Percentiles rank a stretch among this genome's conserved stretches.
These are phyloP conservation scores for Rostrohypoxylon terebratum DNA, from an alignment of 495 filamentous ascomycete genomes.

Conservation along the genomic window DNA sequence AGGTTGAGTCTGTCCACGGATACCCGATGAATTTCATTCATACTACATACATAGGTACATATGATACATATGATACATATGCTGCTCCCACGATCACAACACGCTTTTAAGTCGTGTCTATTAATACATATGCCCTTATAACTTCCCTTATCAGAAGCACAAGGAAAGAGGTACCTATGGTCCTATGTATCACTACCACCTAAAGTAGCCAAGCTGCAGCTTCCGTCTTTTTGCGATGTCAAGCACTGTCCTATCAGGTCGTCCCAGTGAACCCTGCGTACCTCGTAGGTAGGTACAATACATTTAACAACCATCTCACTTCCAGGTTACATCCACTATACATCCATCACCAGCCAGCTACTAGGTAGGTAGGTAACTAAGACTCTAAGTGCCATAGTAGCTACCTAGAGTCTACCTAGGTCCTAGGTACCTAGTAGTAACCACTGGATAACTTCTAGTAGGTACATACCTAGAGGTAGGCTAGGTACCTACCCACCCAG, in stretches of 20 bases:
- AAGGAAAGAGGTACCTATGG: background rate
- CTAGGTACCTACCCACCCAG: too few species aligned
- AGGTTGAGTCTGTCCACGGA: background rate
- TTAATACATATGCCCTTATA: background rate
- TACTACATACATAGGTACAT: background rate
- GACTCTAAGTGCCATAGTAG: too few species aligned
- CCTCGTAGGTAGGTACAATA: too few species aligned
- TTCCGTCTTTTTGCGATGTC: conserved; percentile 1
- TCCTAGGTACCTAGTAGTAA: too few species aligned
- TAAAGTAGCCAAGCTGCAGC: conserved; percentile 16
- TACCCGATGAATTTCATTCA: background rate
- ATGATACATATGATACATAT: too few species aligned
- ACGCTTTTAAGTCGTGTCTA: too few species aligned
- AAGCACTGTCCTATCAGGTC: conserved; percentile 22
- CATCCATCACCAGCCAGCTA: background rate
- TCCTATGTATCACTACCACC: conserved; percentile 7
- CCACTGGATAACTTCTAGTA: too few species aligned
- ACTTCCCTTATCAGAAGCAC: background rate
- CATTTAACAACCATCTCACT: conserved; percentile 7
- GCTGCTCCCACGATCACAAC: too few species aligned
- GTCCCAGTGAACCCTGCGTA: background rate
- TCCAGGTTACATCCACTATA: background rate
- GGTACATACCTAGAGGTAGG: too few species aligned
- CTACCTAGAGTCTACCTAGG: too few species aligned
- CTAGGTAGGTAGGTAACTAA: too few species aligned